Conservation (phyloP, 805 yeast genomes). For the Ogataea nitratoaversa region DNA sequence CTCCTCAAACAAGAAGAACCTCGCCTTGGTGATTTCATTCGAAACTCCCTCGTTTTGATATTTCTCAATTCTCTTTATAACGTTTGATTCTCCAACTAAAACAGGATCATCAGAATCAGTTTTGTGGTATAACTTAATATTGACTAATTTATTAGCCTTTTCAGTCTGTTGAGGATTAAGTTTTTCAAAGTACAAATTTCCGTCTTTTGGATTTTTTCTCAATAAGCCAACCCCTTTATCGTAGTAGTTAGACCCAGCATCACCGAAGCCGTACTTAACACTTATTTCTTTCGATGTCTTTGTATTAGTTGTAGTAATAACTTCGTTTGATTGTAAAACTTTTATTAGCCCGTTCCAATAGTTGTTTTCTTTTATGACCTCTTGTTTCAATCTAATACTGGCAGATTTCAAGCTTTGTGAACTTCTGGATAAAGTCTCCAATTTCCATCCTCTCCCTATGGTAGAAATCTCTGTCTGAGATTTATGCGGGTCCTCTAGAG, state of each 20-base stretch:
- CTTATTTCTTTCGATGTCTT: constrained; percentile 57
- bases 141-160: constrained; percentile 43
- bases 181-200: constrained; percentile 39
- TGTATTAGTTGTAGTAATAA: constrained; percentile 61
- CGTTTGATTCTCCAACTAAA: constrained; percentile 54
- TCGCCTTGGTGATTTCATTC: constrained; percentile 59
- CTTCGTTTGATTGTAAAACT: constrained; percentile 49
- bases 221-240: constrained; percentile 77
- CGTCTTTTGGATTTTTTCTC: constrained; percentile 42
- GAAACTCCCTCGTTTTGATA: constrained; percentile 12
- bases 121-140: constrained; percentile 46
- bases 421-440: constrained; percentile 59
- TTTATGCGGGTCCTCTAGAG: constrained; percentile 19
- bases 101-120: constrained; percentile 36
- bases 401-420: constrained; percentile 48
- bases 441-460: constrained; percentile 80
- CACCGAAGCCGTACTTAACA: constrained; percentile 86
- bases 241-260: constrained; percentile 74
- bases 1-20: constrained; percentile 80
- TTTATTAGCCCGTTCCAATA: constrained; percentile 59
- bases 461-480: constrained; percentile 25
- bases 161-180: constrained; percentile 32
- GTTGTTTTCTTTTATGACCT: constrained; percentile 54
- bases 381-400: constrained; percentile 46
- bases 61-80: constrained; percentile 20